Evolutionary conservation across 2,329 filamentous ascomycete species (phyloP).

Genomic region (Achaetomium macrosporum): DNA sequence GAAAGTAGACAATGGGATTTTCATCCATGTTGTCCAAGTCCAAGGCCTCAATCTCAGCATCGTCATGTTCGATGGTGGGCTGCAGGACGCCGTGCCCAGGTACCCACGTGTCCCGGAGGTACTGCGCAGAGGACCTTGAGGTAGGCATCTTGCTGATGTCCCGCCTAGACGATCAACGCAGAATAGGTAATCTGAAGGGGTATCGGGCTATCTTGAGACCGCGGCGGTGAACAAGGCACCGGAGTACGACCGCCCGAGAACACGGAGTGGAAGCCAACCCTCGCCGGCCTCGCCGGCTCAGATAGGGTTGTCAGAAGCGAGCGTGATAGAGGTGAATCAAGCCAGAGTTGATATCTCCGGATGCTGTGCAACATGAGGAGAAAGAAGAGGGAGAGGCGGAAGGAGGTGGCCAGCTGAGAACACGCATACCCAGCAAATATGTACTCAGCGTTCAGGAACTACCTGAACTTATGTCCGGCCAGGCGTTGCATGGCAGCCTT

Average conservation of each 20-base stretch:
- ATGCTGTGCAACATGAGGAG: conserved; percentile 15
- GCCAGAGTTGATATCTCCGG: conserved; percentile 8
- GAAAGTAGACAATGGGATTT: conserved; percentile 51
- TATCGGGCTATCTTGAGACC: background rate
- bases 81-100: conserved; percentile 45
- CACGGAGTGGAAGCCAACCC: conserved; percentile 11
- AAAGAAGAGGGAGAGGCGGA: conserved; percentile 3
- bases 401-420: conserved; percentile 12
- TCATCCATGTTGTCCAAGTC: conserved; percentile 39
- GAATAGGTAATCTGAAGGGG: background rate
- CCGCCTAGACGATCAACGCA: background rate
- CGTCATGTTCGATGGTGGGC: conserved; percentile 37
- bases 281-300: conserved; percentile 31
- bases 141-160: conserved; percentile 31
- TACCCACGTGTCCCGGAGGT: conserved; percentile 45
- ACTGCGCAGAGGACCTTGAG: conserved; percentile 24
- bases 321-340: conserved; percentile 2
- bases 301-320: conserved; percentile 18
- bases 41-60: conserved; percentile 39
- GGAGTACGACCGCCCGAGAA: conserved; percentile 5
- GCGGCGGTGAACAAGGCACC: background rate
- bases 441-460: conserved; percentile 4
- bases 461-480: background rate
- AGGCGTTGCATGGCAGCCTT: conserved; percentile 2
- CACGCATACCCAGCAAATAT: conserved; percentile 17